Evolutionary conservation across 768 basidiomycete genomes (phyloP).

Genomic region (Tulasnella sp.): DNA sequence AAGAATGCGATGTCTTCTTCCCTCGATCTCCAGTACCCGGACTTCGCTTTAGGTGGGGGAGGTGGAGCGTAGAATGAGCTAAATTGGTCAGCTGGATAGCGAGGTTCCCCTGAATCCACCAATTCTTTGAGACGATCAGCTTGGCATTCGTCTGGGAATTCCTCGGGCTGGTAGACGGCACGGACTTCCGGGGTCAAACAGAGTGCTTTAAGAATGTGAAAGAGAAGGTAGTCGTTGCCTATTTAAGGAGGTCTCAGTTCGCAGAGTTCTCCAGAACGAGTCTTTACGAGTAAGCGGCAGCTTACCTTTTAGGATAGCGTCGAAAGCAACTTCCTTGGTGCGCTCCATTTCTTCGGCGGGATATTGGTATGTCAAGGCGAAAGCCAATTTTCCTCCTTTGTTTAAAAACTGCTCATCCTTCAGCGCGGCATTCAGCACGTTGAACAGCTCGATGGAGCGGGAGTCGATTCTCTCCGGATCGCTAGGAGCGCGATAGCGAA

Average conservation of each 20-base stretch:
- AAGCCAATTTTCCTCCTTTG: constrained; percentile 33
- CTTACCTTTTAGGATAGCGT: constrained; percentile 5
- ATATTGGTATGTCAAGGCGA: constrained; percentile 33
- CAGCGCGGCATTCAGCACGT: not conserved
- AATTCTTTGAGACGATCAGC: not conserved
- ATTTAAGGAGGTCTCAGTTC: no score
- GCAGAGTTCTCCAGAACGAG: not conserved
- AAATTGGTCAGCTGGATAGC: constrained; percentile 3
- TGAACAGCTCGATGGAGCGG: not conserved
- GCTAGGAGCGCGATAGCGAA: constrained; percentile 14
- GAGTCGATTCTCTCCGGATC: not conserved
- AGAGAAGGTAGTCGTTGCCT: not conserved
- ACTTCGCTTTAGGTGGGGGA: not conserved
- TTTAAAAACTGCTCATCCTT: constrained; percentile 23
- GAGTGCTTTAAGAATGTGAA: not conserved
- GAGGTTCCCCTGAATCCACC: not conserved
- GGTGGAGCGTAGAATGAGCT: not conserved
- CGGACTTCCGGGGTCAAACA: not conserved
- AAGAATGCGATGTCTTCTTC: not conserved
- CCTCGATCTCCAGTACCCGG: not conserved
- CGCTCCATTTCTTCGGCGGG: not conserved
- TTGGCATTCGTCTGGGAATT: not conserved
- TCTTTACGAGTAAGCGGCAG: not conserved
- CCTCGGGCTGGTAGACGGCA: not conserved
- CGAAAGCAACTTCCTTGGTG: not conserved